These are phyloP conservation scores for Leptodermis oblonga DNA, from an alignment of 257 asterid genomes.

Conservation along the genomic window DNA sequence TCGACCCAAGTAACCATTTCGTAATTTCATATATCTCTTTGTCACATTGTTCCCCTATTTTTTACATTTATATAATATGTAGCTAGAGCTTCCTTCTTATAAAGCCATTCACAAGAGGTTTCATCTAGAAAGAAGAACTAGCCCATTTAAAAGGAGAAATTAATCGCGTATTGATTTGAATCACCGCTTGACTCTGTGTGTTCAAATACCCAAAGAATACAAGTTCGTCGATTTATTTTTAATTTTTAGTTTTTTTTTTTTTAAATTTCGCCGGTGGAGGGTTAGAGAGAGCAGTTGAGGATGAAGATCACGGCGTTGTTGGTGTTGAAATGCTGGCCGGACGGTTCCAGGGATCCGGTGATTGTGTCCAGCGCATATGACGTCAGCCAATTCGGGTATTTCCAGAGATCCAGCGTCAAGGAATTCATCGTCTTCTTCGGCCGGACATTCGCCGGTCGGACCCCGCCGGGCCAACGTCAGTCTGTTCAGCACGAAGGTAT, in stretches of 20 bases:
- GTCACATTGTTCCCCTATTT: not conserved
- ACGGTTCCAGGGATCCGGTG: slow-evolving; percentile 64
- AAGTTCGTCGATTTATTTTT: not conserved
- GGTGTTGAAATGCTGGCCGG: slow-evolving; percentile 62
- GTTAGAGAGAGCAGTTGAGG: slow-evolving; percentile 10
- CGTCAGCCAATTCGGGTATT: slow-evolving; percentile 74
- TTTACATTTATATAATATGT: too few relatives aligned
- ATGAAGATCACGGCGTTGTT: slow-evolving; percentile 93
- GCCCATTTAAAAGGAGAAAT: not conserved
- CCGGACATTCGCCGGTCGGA: slow-evolving; percentile 80
- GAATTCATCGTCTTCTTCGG: slow-evolving; percentile 78
- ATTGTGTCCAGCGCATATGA: slow-evolving; percentile 66
- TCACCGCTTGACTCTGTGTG: not conserved
- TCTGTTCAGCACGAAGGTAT: slow-evolving; percentile 88
- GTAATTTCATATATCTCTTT: not conserved
- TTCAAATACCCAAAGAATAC: not conserved
- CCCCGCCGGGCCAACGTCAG: slow-evolving; percentile 74
- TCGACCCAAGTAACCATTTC: too few relatives aligned
- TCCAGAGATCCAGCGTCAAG: slow-evolving; percentile 74
- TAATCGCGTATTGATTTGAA: not conserved
- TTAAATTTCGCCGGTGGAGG: not conserved
- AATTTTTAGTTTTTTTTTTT: not conserved
- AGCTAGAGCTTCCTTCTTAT: too few relatives aligned
- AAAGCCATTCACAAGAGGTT: too few relatives aligned
- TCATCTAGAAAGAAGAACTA: not conserved